Conservation (phyloP, 2,329 filamentous ascomycete species). For the Fusarium duplospermum region DNA sequence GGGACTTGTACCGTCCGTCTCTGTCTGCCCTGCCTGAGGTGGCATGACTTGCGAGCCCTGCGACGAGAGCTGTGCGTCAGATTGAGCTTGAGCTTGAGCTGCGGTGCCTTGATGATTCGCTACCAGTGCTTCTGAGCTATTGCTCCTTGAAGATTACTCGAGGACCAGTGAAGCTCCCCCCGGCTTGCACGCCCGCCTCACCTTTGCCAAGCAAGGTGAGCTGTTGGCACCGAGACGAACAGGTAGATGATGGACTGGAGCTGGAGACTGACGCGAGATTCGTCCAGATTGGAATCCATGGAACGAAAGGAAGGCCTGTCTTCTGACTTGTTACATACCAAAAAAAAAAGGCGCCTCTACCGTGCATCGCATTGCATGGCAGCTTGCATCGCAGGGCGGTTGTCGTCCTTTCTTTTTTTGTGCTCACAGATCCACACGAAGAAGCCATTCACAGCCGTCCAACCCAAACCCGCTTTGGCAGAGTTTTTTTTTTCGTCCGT, state of each 20-base stretch:
- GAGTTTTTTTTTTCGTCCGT: too few species aligned
- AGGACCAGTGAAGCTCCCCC: conserved; percentile 11
- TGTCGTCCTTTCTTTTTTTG: conserved; percentile 14
- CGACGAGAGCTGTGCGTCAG: conserved; percentile 42
- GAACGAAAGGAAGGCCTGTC: conserved; percentile 2
- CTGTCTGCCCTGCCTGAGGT: conserved; percentile 10
- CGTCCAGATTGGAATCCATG: conserved; percentile 26
- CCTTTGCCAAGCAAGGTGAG: conserved; percentile 30
- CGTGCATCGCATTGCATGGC: conserved; percentile 32
- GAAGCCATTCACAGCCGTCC: conserved; percentile 21
- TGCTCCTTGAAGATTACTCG: not conserved
- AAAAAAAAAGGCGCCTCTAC: conserved; percentile 31
- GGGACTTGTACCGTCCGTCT: not conserved
- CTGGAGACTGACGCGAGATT: conserved; percentile 32
- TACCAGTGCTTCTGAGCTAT: not conserved
- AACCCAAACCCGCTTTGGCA: conserved; percentile 1
- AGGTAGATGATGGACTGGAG: conserved; percentile 19
- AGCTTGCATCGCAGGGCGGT: conserved; percentile 34
- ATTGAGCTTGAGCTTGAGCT: conserved; percentile 14
- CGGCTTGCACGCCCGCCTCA: conserved; percentile 31
- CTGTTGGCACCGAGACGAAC: conserved; percentile 28
- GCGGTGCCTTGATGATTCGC: conserved; percentile 30
- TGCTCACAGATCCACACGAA: conserved; percentile 17
- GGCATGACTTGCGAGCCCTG: conserved; percentile 47
- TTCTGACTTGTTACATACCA: conserved; percentile 26